Evolutionary conservation across 768 basidiomycete genomes (phyloP).

Genomic region (Rhizopogon rudus): DNA sequence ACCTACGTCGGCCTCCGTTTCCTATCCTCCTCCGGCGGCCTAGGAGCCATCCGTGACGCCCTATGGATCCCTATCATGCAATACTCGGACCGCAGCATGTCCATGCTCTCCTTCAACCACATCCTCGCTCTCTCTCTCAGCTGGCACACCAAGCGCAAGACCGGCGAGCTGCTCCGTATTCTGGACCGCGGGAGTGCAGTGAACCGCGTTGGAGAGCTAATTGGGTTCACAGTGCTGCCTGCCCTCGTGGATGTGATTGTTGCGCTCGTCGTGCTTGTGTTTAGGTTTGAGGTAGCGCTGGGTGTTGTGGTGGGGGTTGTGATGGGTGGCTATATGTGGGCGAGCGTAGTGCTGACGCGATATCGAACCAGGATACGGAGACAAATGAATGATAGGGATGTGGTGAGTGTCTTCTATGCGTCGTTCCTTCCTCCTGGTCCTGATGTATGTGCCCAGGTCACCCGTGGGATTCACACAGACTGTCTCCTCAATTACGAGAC

Average conservation of each 20-base stretch:
- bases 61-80: conserved; percentile 90
- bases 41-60: conserved; percentile 62
- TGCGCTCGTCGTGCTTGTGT: conserved; percentile 62
- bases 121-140: conserved; percentile 81
- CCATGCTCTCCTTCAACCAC: conserved; percentile 71
- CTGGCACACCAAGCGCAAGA: conserved; percentile 79
- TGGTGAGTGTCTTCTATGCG: conserved; percentile 38
- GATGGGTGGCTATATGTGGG: conserved; percentile 57
- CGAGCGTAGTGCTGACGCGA: conserved; percentile 53
- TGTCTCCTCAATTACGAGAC: conserved; percentile 79
- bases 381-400: conserved; percentile 77
- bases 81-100: conserved; percentile 68
- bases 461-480: conserved; percentile 81
- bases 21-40: conserved; percentile 71
- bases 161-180: conserved; percentile 56
- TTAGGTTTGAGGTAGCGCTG: conserved; percentile 62
- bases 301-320: conserved; percentile 65
- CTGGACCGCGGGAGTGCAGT: conserved; percentile 83
- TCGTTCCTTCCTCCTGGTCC: background rate
- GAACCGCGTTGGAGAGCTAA: conserved; percentile 74
- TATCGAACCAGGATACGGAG: conserved; percentile 74
- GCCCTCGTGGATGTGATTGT: conserved; percentile 76
- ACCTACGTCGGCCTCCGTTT: conserved; percentile 67
- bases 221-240: conserved; percentile 82
- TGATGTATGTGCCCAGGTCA: conserved; percentile 37